phyloP scores from a whole-genome alignment of 768 basidiomycete species.

The Macrolepiota albuminosa region DNA sequence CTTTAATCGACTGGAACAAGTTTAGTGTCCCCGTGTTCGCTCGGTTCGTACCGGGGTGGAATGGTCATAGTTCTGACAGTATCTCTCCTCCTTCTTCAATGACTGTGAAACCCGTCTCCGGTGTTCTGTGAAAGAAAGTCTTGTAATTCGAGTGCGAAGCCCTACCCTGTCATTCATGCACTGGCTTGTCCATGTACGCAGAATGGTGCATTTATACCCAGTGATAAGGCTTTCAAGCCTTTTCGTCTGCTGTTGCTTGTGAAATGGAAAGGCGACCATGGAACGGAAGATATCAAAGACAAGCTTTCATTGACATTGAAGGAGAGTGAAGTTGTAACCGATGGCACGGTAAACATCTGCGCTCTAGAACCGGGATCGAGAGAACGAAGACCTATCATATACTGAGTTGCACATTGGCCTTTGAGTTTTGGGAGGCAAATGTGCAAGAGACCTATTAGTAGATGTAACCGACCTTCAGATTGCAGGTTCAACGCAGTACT shows the following conservation, averaged over 20 bases:
- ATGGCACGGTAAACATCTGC: no score
- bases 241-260: not conserved
- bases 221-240: not conserved
- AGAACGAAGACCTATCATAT: not conserved
- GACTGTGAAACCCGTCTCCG: no score
- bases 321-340: not conserved
- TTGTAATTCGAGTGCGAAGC: not conserved
- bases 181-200: not conserved
- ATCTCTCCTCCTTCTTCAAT: no score
- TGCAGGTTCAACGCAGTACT: not conserved
- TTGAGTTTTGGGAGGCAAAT: not conserved
- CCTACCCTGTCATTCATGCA: not conserved
- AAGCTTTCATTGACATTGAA: not conserved
- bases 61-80: no score
- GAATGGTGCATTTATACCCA: not conserved
- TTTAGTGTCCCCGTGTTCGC: no score
- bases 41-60: no score
- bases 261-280: not conserved
- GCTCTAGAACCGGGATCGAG: not conserved
- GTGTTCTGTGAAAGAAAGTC: not conserved
- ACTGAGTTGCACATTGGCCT: not conserved
- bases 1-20: no score
- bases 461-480: not conserved
- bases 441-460: no score
- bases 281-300: not conserved